Evolutionary conservation across 208 protist species (phyloP), one percentile per base, ranked within the genome.

Genomic region (Leptomonas seymouri): DNA sequence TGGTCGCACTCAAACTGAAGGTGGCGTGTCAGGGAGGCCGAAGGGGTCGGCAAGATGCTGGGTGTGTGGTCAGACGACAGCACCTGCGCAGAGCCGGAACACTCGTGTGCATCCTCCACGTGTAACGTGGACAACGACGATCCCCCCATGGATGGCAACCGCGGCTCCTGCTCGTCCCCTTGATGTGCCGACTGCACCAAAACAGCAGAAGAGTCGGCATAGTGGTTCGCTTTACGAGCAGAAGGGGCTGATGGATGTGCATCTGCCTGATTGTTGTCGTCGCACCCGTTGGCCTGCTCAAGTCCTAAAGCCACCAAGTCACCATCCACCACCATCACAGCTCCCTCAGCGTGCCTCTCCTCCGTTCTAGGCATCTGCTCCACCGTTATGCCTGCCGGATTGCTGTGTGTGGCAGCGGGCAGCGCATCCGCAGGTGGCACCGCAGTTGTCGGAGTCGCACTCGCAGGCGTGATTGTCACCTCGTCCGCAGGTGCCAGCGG

Each of bases 41-140:
- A 75, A 14, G 70, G 54, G 0, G 70, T 68, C 7, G 36, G 59
- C 21, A 53, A 31, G 15, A 63, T 27, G 46, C 61, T 75, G 0
- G 61, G 61, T 8, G 70, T 75, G 61, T 58, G 55, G 28, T 59
- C 42, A 5, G 59, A 55, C 4, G 70, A 69, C 21, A 68, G 34
- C 27, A 58, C n/a, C n/a, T 30, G 41, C 0, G n/a, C 61, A 0
- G 61, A 56, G 31, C 15, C 30, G 15, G 49, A 58, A 25, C 31
- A 41, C 28, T 67, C 62, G 2, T 56, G 44, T 46, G 14, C 30
- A 21, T 66, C 60, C 9, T 45, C 46, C 0, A 12, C 31, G 28
- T 55, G 48, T 42, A 31, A 20, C 3, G 31, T 6, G 20, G 48
- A 18, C 48, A 66, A 28, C 25, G 48, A 66, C 6, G 56, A 46